Percentiles rank a stretch among this genome's conserved stretches.
Evolutionary conservation across 192 early-diverging fungal species (phyloP).

Genomic region (Backusella australiensis): DNA sequence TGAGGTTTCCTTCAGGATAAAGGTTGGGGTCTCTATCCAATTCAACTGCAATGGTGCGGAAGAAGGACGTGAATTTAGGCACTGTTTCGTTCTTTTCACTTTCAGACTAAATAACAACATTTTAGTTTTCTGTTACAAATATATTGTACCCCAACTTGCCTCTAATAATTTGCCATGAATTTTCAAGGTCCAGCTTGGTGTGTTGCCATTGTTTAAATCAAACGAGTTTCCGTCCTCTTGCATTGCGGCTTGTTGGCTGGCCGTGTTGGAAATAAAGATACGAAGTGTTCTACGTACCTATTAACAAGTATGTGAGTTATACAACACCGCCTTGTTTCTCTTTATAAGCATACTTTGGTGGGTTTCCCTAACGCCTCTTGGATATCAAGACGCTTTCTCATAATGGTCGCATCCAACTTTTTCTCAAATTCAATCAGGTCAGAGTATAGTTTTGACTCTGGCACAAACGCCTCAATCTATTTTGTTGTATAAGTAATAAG

Average conservation of each 20-base stretch:
- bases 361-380: conserved; percentile 81
- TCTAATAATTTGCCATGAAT: conserved; percentile 90
- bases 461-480: conserved; percentile 87
- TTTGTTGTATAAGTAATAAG: background rate
- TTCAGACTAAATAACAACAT: background rate
- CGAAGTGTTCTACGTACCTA: conserved; percentile 74
- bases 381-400: conserved; percentile 87
- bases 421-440: conserved; percentile 88
- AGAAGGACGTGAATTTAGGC: conserved; percentile 86
- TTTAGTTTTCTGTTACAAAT: conserved; percentile 43
- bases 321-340: background rate
- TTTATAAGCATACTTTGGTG: conserved; percentile 37
- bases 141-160: background rate
- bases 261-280: conserved; percentile 84
- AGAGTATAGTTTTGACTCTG: conserved; percentile 87
- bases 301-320: background rate
- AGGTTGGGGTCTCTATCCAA: conserved; percentile 74
- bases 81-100: conserved; percentile 48
- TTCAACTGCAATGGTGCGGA: conserved; percentile 81
- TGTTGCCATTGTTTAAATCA: conserved; percentile 45
- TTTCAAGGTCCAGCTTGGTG: conserved; percentile 88
- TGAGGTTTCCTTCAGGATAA: conserved; percentile 77
- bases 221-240: conserved; percentile 41
- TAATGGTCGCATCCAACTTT: conserved; percentile 84
- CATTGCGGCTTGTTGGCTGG: conserved; percentile 69